Conservation (phyloP, 208 protist genomes). For the Trichomonas tenax region DNA sequence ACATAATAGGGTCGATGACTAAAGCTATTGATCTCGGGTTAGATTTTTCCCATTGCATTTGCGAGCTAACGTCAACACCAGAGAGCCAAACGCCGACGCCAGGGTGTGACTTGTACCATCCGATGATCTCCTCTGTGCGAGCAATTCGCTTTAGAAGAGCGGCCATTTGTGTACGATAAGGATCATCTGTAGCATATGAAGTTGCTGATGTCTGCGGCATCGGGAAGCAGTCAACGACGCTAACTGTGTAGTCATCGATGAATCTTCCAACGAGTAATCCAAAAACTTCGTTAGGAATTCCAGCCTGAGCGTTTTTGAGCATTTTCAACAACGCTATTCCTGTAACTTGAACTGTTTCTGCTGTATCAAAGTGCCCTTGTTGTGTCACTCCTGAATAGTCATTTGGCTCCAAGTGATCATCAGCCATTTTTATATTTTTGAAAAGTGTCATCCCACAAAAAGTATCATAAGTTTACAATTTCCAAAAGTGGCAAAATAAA, state of each 20-base stretch:
- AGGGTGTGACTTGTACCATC: conserved; percentile 99
- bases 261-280: conserved; percentile 99
- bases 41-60: conserved; percentile 61
- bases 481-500: no score
- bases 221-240: conserved; percentile 89
- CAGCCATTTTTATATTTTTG: no score
- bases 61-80: conserved; percentile 95
- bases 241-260: conserved; percentile 99
- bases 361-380: conserved; percentile 63
- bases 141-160: conserved; percentile 96
- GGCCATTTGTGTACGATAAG: conserved; percentile 99
- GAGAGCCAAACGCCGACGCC: conserved; percentile 99
- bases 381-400: neutral
- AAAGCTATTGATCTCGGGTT: conserved; percentile 93
- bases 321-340: conserved; percentile 97
- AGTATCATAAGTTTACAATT: no score
- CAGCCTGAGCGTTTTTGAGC: conserved; percentile 90
- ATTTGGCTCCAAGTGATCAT: no score
- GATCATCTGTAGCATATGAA: conserved; percentile 70
- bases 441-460: no score
- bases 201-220: conserved; percentile 78
- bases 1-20: conserved; percentile 99
- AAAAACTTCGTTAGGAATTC: conserved; percentile 99
- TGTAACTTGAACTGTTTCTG: conserved; percentile 95
- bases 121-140: conserved; percentile 91